Evolutionary conservation across 305 asterid species (phyloP).

Genomic region (Vinca major): DNA sequence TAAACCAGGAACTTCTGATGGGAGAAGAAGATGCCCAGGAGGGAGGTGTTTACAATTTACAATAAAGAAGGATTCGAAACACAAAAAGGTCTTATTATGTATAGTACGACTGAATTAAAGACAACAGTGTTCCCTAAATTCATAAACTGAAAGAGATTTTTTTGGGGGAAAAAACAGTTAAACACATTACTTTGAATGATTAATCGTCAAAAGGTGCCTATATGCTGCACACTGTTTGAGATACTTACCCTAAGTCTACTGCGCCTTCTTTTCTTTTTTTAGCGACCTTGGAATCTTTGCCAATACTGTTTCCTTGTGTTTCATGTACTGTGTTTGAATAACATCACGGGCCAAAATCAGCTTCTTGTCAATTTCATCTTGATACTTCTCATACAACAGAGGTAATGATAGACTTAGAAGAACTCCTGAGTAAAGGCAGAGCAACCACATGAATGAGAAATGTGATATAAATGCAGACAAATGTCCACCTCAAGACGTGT

Average conservation of each 20-base stretch:
- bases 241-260: constrained; percentile 36
- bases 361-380: constrained; percentile 50
- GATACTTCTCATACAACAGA: constrained; percentile 56
- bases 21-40: no score
- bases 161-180: not conserved
- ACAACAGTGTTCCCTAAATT: not conserved
- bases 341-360: constrained; percentile 35
- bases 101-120: not conserved
- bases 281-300: constrained; percentile 37
- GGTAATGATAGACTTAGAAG: constrained; percentile 70
- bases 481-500: not conserved
- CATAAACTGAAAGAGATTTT: not conserved
- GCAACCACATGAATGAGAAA: constrained; percentile 3
- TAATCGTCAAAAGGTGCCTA: not conserved
- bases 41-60: not conserved
- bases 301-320: constrained; percentile 38
- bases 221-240: constrained; percentile 4
- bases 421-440: constrained; percentile 35
- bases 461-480: not conserved
- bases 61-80: not conserved
- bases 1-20: not conserved
- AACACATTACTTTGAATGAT: not conserved
- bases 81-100: not conserved
- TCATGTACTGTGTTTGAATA: constrained; percentile 35
- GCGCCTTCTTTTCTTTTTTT: constrained; percentile 54